Base-by-base conservation (phyloP, 345 rosid genomes). In the Eucalyptus regnans region DNA sequence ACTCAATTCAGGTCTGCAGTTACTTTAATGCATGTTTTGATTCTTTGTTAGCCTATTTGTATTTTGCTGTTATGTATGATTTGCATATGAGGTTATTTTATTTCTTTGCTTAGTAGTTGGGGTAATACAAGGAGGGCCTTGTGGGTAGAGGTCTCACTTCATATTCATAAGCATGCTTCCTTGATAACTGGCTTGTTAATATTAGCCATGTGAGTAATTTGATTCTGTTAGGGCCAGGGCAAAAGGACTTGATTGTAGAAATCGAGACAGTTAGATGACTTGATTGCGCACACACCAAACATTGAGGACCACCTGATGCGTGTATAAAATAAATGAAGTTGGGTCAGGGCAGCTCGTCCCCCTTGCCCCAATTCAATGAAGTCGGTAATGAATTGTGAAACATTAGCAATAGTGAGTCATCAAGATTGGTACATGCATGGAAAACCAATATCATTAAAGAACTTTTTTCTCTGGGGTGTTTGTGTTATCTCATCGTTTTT, bases 1-100 rank as follows among this genome's bases (percentile, higher is more conserved):
- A 98, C 89, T 97, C 99, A 5, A 94, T 98, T 89, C 95, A 97
- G 99, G 99, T 98, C 56, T 64, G 91, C 87, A 44, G 29, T 87
- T 88, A 50, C 31, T 88, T 37, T 86, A 27, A 66, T 52, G 54
- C 56, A 22, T 44, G 33, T 50, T n/a, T 41, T 81, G 43, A 20
- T 56, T 86, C 33, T 60, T 60, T 81, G 86, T 43, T 8, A 12
- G 44, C 60, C 33, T 48, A 80, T 37, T 60, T 58, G 37, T 11
- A 83, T 48, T 85, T 44, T 27, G 52, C 33, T 49, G 41, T 85
- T 49, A 50, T 7, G 41, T 27, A 15, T 86, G 64, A 50, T 58
- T 29, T 86, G 29, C 62, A 60, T 60, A 13, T 87, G 64, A 58
- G 81, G 5, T 33, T 71, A 33, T 33, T 71, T 71, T 33, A 11